Conservation (phyloP, 345 rosid species). For the Lumnitzera racemosa region DNA sequence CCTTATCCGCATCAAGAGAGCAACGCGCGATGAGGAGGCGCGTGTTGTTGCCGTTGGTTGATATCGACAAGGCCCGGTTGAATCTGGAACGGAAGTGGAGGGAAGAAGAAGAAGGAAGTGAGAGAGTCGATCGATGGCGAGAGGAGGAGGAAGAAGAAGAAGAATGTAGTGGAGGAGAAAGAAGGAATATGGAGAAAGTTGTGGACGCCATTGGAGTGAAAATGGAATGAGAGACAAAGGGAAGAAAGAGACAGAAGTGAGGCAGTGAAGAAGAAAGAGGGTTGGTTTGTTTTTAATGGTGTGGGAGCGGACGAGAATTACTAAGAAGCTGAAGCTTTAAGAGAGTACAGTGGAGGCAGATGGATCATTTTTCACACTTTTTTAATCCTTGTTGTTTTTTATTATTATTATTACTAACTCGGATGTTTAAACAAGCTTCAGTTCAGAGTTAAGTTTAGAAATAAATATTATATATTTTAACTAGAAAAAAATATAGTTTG, state of each 20-base stretch:
- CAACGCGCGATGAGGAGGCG: slow-evolving; percentile 19
- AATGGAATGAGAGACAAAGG: no score
- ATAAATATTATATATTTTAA: no score
- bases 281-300: not conserved
- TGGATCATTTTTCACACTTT: no score
- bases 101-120: not conserved
- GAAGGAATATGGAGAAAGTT: not conserved
- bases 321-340: no score
- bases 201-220: slow-evolving; percentile 4
- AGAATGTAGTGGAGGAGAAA: no score
- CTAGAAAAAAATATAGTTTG: no score
- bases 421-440: no score
- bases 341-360: not conserved
- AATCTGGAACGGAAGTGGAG: not conserved
- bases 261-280: not conserved
- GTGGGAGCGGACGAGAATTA: not conserved
- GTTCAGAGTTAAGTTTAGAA: no score
- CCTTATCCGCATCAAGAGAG: slow-evolving; percentile 25
- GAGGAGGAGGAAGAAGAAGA: not conserved
- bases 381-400: no score
- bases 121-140: not conserved
- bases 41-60: not conserved
- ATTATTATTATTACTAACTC: no score
- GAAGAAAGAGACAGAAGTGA: not conserved
- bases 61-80: not conserved